These are phyloP conservation scores for Theobroma cacao DNA, from an alignment of 345 rosid genomes.

Conservation along the genomic window DNA sequence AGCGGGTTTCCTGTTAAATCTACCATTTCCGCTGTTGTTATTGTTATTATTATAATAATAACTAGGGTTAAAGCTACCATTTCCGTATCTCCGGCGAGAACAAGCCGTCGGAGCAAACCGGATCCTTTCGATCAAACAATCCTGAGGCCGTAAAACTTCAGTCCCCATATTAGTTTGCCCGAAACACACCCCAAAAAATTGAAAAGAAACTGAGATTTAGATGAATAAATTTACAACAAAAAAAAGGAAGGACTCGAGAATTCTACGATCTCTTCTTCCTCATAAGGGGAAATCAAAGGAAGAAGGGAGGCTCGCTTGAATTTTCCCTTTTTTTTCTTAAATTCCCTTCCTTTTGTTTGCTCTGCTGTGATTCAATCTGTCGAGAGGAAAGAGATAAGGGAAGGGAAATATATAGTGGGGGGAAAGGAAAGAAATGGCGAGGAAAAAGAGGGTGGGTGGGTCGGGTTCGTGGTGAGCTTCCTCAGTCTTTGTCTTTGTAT, in stretches of 20 bases:
- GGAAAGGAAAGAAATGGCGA: conserved; percentile 10
- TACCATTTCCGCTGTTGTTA: conserved; percentile 16
- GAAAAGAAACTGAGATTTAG: neutral
- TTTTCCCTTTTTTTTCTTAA: neutral
- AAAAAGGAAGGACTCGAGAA: neutral
- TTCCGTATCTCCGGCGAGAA: conserved; percentile 46
- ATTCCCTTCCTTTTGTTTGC: neutral
- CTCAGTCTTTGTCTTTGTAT: neutral
- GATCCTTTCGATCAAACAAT: conserved; percentile 46
- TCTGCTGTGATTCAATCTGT: neutral
- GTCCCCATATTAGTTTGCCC: conserved; percentile 59
- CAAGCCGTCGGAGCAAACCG: conserved; percentile 42
- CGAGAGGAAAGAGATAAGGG: neutral
- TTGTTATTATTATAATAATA: conserved; percentile 1
- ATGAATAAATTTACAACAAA: neutral
- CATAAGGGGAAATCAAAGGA: neutral
- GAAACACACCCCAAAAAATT: neutral
- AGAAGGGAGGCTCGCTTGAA: neutral
- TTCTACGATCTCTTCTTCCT: conserved; percentile 2
- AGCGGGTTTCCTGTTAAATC: conserved; percentile 40
- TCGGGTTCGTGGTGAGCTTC: neutral
- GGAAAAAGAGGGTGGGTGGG: neutral
- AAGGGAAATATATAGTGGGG: neutral
- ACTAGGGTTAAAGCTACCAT: conserved; percentile 21
- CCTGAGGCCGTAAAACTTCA: conserved; percentile 73